Evolutionary conservation across 2,329 filamentous ascomycete genomes (phyloP).

Genomic region (Trichoderma asperellum): DNA sequence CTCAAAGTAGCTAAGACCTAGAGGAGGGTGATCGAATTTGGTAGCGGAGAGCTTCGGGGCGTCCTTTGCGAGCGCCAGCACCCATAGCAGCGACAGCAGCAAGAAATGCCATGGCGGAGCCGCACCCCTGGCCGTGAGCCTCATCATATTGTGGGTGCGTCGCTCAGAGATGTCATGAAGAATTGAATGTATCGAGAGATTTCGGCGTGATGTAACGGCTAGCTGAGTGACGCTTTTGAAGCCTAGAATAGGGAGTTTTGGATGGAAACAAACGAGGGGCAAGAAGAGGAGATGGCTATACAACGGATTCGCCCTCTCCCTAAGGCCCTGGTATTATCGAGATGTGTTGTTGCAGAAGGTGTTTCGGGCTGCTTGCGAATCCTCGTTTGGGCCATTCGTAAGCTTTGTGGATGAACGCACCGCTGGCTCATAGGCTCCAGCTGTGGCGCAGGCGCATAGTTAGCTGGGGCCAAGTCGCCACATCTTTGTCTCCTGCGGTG

Average conservation of each 20-base stretch:
- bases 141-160: constrained; percentile 55
- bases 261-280: background rate
- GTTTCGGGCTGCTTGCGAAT: constrained; percentile 27
- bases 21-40: constrained; percentile 67
- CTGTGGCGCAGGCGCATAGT: constrained; percentile 21
- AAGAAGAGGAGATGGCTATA: background rate
- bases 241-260: too few relatives aligned
- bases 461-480: constrained; percentile 28
- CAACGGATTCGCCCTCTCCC: background rate
- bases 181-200: constrained; percentile 17
- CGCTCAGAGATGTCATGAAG: constrained; percentile 50
- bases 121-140: constrained; percentile 53
- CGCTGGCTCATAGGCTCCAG: constrained; percentile 15
- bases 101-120: constrained; percentile 54
- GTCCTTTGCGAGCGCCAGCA: constrained; percentile 58
- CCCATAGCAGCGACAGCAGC: constrained; percentile 53
- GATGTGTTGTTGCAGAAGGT: background rate
- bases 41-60: constrained; percentile 68
- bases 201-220: constrained; percentile 1
- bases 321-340: background rate
- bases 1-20: constrained; percentile 84
- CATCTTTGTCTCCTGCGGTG: constrained; percentile 1
- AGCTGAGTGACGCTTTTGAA: background rate
- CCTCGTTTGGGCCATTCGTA: constrained; percentile 23
- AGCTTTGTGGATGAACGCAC: constrained; percentile 27